Base-by-base conservation (phyloP, 2,329 filamentous ascomycete species). In the Exophiala sideris region DNA sequence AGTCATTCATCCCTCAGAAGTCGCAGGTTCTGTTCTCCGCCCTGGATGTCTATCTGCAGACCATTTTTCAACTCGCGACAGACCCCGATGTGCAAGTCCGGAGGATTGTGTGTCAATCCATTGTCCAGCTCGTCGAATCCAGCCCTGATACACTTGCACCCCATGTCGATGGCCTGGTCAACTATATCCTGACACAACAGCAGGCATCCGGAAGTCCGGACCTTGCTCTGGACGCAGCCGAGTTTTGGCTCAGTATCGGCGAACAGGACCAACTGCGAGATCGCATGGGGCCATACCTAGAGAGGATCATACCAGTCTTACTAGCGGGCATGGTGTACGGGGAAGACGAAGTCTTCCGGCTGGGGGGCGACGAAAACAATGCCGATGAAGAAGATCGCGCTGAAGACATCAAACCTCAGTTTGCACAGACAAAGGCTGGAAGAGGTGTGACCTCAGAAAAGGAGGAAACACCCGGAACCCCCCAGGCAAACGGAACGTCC, bases 261-360 rank as follows among this genome's bases (percentile, higher is more conserved):
- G 94, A 96, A 69, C 89, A 96, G 67, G 82, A 88, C 39, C 82
- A 87, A 55, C 75, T 97, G 49, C 90, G 89, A 75, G 80, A 84
- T 62, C 81, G 84, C 0, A 77, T 99, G 42, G 84, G 81, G 7
- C 91, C 91, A 0, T 89, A 89, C 67, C 82, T 97, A 52, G 73
- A 81, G 61, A 89, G 88, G 69, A 92, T 97, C 60, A 87, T 99
- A 29, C 94, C 94, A 0, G 88, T 96, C 1, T 76, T 99, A 48
- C 80, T 99, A 6, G 85, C 94, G 62, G 95, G 89, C 68, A 99
- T 99, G 92, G 85, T 97, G 1, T 99, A 97, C 70, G 89, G 88
- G 65, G 89, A 94, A 60, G 94, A 99, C 63, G 94, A 97, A 62
- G 94, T 96, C 63, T 80, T 89, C 33, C 79, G 91, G 47, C 77